A percentile compares a stretch with the other conserved stretches of the same genome.
phyloP scores from a whole-genome alignment of 306 rosid genomes.

The Fragaria nilgerrensis region DNA sequence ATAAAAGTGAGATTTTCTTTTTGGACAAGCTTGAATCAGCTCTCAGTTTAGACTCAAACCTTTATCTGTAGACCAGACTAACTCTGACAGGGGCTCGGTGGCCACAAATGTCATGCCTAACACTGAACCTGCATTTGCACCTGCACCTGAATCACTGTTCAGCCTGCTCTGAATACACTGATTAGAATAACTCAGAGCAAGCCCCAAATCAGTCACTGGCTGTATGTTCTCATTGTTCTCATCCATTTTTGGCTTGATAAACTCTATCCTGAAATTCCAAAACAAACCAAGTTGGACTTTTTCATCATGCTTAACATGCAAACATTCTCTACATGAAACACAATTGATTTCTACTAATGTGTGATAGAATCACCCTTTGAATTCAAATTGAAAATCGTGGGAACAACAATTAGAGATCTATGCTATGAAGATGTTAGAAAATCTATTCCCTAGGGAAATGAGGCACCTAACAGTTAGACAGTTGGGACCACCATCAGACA shows the following conservation, averaged over 20 bases:
- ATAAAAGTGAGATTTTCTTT: constrained; percentile 34
- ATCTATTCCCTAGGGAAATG: background rate
- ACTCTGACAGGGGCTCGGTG: constrained; percentile 66
- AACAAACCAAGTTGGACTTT: constrained; percentile 25
- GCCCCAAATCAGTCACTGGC: constrained; percentile 53
- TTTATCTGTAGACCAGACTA: constrained; percentile 84
- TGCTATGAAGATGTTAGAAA: background rate
- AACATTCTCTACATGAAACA: background rate
- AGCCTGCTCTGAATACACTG: constrained; percentile 31
- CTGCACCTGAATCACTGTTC: constrained; percentile 68
- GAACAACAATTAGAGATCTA: background rate
- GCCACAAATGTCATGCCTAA: constrained; percentile 44
- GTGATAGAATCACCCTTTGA: background rate
- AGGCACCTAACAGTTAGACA: constrained; percentile 7
- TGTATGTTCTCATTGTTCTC: constrained; percentile 44
- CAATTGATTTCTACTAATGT: background rate
- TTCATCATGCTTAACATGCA: background rate
- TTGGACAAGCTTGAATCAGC: constrained; percentile 48
- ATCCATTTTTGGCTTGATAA: constrained; percentile 49
- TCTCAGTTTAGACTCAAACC: constrained; percentile 62
- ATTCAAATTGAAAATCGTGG: background rate
- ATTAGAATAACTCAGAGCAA: constrained; percentile 38
- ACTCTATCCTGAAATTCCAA: constrained; percentile 47
- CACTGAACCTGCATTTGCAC: constrained; percentile 91
- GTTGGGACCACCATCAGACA: background rate